These are phyloP conservation scores for Crepidotus variabilis DNA, from an alignment of 768 basidiomycete genomes.

Conservation along the genomic window DNA sequence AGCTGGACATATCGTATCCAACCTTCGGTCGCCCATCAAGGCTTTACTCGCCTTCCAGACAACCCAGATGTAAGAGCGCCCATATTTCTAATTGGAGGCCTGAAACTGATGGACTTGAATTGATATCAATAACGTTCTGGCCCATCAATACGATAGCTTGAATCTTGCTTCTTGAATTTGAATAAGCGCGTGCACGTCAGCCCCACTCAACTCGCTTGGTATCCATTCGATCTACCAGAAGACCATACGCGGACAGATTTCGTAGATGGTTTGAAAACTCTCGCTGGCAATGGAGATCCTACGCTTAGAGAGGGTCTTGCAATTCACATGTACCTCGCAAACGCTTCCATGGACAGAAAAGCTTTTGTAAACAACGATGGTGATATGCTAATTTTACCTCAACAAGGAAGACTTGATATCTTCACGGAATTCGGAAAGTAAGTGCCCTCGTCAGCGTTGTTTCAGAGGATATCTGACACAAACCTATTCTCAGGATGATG, in stretches of 20 bases:
- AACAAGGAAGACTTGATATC: slow-evolving; percentile 62
- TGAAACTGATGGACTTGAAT: not conserved
- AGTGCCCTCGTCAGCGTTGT: slow-evolving; percentile 14
- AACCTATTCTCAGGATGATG: slow-evolving; percentile 41
- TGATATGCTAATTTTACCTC: slow-evolving; percentile 64
- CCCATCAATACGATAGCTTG: slow-evolving; percentile 36
- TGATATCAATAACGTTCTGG: not conserved
- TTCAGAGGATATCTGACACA: slow-evolving; percentile 2
- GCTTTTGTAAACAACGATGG: slow-evolving; percentile 65
- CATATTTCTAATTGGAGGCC: not conserved
- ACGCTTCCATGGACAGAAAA: slow-evolving; percentile 54
- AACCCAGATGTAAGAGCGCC: slow-evolving; percentile 50
- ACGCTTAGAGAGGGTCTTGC: slow-evolving; percentile 62
- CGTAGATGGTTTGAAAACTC: slow-evolving; percentile 56
- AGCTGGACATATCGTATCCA: slow-evolving; percentile 69
- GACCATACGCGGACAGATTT: slow-evolving; percentile 43
- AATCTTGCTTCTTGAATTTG: slow-evolving; percentile 54
- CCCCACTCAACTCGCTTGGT: slow-evolving; percentile 66
- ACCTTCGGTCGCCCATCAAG: slow-evolving; percentile 64
- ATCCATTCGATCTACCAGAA: slow-evolving; percentile 53
- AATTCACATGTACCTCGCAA: slow-evolving; percentile 58
- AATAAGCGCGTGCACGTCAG: slow-evolving; percentile 60
- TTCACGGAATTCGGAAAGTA: slow-evolving; percentile 69
- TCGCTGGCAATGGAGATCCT: slow-evolving; percentile 62
- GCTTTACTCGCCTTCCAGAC: slow-evolving; percentile 49